phyloP scores from a whole-genome alignment of 345 rosid species.

The Populus alba region DNA sequence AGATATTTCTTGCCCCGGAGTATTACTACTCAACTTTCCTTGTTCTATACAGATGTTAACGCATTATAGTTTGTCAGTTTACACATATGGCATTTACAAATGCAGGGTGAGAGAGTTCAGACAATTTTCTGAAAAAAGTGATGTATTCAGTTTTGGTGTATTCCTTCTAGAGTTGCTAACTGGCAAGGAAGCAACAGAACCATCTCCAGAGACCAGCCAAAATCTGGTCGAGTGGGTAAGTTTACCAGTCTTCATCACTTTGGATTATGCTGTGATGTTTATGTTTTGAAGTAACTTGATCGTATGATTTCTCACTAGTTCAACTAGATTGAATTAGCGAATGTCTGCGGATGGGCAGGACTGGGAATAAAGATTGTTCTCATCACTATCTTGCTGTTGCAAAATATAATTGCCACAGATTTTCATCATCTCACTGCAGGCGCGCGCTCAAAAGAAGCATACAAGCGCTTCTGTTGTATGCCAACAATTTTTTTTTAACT shows the following conservation, averaged over 20 bases:
- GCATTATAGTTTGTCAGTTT: constrained; percentile 8
- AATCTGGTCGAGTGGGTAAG: constrained; percentile 81
- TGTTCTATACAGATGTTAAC: neutral
- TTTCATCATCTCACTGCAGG: neutral
- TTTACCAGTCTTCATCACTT: neutral
- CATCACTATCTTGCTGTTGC: neutral
- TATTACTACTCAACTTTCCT: constrained; percentile 26
- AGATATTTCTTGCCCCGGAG: constrained; percentile 89
- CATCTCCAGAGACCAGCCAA: constrained; percentile 51
- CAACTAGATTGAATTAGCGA: neutral
- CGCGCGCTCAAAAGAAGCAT: neutral
- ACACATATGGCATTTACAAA: neutral
- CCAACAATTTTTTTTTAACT: no score
- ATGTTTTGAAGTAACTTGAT: neutral
- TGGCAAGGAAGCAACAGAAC: constrained; percentile 69
- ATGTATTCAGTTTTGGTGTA: constrained; percentile 83
- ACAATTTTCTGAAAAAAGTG: constrained; percentile 87
- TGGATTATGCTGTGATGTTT: neutral
- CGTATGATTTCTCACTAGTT: neutral
- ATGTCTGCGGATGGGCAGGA: neutral
- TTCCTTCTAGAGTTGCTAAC: constrained; percentile 82
- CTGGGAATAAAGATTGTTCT: neutral
- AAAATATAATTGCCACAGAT: neutral
- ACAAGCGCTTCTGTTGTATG: neutral
- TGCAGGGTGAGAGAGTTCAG: constrained; percentile 82